Evolutionary conservation across 441 rosid species (phyloP), one percentile per base, ranked within the genome.

Genomic region (Erodium trifolium): DNA sequence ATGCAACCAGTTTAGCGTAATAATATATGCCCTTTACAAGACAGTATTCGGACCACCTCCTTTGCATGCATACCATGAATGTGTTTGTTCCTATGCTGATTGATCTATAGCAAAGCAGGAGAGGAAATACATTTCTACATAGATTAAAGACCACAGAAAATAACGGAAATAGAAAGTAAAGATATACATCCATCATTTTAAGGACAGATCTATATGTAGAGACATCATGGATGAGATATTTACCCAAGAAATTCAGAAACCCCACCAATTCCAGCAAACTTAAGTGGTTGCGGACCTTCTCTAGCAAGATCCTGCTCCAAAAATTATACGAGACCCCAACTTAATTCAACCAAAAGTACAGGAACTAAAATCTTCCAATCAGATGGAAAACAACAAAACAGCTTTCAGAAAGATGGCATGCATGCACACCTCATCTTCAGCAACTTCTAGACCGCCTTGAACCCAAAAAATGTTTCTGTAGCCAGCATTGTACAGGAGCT

Each of bases 181-280:
- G 19, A 19, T 2, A 43, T 7, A 1, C 13, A 43, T 9, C 3
- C 49, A 43, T 16, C 23, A 16, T 55, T 55, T 55, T 6, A 18
- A 55, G 19, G 23, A 65, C 14, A 39, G 5, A 31, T 23, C 17
- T 60, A 65, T 27, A 45, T 43, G 65, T 57, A 63, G 17, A 27
- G 41, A 41, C 7, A 19, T 66, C 9, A 64, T 55, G 65, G 39
- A 60, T 17, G 70, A 79, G 80, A 73, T 14, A 68, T 29, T 23
- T 91, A 88, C 97, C 97, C 97, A 43, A 89, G 93, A 81, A 93
- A 91, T 80, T 88, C 98, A 19, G 97, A 93, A 73, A 91, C 63
- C 8, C 97, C 96, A 0, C 93, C 98, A 70, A 91, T 87, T 65
- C 98, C 97, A 67, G 98, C 95, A 76, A 93, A 83, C 80, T 83